Conservation (phyloP, 2,329 filamentous ascomycete species). For the Aspergillus luchuensis region DNA sequence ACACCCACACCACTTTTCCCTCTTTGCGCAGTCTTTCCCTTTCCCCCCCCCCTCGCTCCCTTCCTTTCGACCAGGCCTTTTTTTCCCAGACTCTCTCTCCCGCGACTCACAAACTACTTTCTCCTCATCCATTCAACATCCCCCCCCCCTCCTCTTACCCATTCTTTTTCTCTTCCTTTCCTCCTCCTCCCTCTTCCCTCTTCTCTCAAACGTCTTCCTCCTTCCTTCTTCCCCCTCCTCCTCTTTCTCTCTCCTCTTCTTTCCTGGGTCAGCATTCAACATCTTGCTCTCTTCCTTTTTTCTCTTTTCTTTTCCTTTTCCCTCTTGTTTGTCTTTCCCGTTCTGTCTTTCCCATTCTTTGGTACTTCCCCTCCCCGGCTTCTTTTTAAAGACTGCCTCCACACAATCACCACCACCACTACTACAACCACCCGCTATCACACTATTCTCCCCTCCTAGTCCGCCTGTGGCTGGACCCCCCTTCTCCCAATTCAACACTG, state of each 20-base stretch:
- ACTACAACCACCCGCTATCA: too few species aligned
- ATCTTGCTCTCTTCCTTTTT: slow-evolving; percentile 22
- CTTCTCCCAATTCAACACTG: slow-evolving; percentile 27
- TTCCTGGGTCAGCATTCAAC: slow-evolving; percentile 21
- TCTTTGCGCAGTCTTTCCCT: slow-evolving; percentile 10
- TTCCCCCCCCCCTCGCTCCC: slow-evolving; percentile 22
- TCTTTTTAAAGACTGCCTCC: slow-evolving; percentile 3
- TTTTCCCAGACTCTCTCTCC: slow-evolving; percentile 12
- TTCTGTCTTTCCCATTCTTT: slow-evolving; percentile 18
- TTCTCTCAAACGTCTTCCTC: slow-evolving; percentile 21
- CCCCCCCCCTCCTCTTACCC: slow-evolving; percentile 19
- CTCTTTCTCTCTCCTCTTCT: slow-evolving; percentile 5
- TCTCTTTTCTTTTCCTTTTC: slow-evolving; percentile 27
- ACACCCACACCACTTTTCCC: slow-evolving; percentile 9
- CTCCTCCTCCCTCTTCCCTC: slow-evolving; percentile 22
- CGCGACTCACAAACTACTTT: slow-evolving; percentile 21
- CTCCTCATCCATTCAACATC: slow-evolving; percentile 25
- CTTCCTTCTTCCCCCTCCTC: slow-evolving; percentile 12
- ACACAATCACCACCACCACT: slow-evolving; percentile 9
- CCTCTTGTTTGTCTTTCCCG: slow-evolving; percentile 22
- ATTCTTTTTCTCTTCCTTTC: slow-evolving; percentile 17
- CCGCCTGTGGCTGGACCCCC: slow-evolving; percentile 46
- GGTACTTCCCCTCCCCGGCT: slow-evolving; percentile 8
- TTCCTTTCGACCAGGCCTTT: slow-evolving; percentile 24
- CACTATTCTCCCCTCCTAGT: slow-evolving; percentile 24